Conservation (phyloP, 1,284 basidiomycete species). For the Malassezia nana region DNA sequence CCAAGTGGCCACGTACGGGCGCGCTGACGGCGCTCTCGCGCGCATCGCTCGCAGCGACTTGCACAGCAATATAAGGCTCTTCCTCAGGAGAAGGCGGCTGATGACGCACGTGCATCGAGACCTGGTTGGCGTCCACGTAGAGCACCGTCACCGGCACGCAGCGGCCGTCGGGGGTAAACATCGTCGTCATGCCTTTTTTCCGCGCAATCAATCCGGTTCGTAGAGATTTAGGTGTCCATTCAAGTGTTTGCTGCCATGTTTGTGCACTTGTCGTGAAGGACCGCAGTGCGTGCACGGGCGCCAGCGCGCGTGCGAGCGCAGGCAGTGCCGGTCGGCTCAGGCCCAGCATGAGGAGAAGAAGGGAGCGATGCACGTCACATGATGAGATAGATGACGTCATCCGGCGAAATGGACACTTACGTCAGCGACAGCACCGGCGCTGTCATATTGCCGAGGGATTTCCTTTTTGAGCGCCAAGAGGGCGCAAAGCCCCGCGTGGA, state of each 20-base stretch:
- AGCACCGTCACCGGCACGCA: constrained; percentile 84
- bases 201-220: constrained; percentile 78
- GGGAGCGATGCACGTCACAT: neutral
- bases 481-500: neutral
- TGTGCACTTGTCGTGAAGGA: neutral
- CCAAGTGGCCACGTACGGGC: constrained; percentile 83
- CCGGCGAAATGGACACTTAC: too few relatives aligned
- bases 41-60: constrained; percentile 54
- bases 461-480: too few relatives aligned
- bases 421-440: too few relatives aligned
- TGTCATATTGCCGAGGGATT: too few relatives aligned
- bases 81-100: neutral
- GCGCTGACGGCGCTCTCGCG: constrained; percentile 57
- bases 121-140: constrained; percentile 58
- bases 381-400: neutral
- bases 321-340: neutral
- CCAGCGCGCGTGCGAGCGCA: neutral
- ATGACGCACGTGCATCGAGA: constrained; percentile 25
- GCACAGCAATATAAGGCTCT: constrained; percentile 28
- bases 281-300: neutral
- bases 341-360: neutral
- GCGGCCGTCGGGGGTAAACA: constrained; percentile 83
- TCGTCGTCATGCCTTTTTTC: constrained; percentile 88
- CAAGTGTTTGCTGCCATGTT: neutral
- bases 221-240: constrained; percentile 74